Evolutionary conservation across 139 green algal species (phyloP).

Genomic region (Chlamydomonas eustigma): DNA sequence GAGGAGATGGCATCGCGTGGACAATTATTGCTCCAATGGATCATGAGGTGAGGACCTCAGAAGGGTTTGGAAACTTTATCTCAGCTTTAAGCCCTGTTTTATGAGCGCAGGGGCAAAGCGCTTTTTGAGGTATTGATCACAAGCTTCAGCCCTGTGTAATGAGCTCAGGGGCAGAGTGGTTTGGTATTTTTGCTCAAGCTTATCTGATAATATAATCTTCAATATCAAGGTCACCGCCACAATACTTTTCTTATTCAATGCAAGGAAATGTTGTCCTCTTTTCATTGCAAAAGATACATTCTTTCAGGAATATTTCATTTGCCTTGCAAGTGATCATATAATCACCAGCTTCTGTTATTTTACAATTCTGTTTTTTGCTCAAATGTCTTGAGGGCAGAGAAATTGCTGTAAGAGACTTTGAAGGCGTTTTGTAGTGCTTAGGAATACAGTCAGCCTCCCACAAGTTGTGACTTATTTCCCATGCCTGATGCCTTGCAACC

Average conservation of each 20-base stretch:
- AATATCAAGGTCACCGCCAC: no score
- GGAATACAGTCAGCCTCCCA: no score
- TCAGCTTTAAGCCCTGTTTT: neutral
- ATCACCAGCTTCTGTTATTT: neutral
- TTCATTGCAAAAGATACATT: no score
- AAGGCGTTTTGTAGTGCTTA: neutral
- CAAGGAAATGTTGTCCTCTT: no score
- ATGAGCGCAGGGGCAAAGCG: neutral
- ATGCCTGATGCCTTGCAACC: neutral
- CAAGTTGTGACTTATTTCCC: neutral
- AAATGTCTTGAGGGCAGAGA: no score
- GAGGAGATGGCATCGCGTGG: no score
- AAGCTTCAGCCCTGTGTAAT: neutral
- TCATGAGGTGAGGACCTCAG: neutral
- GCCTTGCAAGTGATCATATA: neutral
- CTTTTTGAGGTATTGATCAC: neutral
- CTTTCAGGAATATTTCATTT: no score
- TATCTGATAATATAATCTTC: no score
- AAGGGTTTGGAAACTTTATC: neutral
- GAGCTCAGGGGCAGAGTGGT: neutral
- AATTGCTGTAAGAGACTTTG: neutral
- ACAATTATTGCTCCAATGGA: neutral
- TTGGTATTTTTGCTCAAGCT: neutral
- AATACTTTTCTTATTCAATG: no score
- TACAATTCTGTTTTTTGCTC: neutral